Conservation (phyloP, 2,329 filamentous ascomycete species). For the Ascomycota sp. region DNA sequence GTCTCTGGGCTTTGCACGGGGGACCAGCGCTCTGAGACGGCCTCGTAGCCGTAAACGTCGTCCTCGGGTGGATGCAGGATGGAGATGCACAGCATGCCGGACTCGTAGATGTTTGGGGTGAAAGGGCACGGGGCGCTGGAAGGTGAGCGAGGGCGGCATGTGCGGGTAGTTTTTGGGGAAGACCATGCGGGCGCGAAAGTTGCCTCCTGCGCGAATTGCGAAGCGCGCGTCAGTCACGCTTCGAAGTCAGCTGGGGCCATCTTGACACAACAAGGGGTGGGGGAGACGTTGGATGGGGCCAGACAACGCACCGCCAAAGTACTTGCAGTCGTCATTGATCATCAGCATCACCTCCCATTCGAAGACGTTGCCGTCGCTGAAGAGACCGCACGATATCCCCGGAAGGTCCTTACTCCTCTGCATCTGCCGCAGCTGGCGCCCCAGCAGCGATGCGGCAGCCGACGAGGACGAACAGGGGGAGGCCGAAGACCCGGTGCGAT, state of each 20-base stretch:
- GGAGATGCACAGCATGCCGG: constrained; percentile 83
- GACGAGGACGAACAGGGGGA: constrained; percentile 15
- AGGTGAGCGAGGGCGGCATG: constrained; percentile 73
- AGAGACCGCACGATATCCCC: constrained; percentile 80
- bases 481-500: too few species aligned
- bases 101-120: constrained; percentile 86
- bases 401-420: constrained; percentile 78
- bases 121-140: constrained; percentile 65
- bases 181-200: constrained; percentile 67
- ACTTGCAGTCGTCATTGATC: constrained; percentile 86
- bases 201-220: constrained; percentile 57
- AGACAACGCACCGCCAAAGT: constrained; percentile 66
- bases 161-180: constrained; percentile 80
- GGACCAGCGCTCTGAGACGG: constrained; percentile 75
- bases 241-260: neutral
- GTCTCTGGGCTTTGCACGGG: constrained; percentile 92
- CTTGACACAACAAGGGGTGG: neutral
- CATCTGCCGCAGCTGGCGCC: constrained; percentile 84
- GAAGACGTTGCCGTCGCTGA: constrained; percentile 72
- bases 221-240: too few species aligned
- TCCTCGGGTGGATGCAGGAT: constrained; percentile 92
- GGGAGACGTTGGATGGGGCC: neutral
- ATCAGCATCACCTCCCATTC: constrained; percentile 99
- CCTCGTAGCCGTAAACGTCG: constrained; percentile 86
- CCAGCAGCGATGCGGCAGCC: constrained; percentile 53